Percentiles rank a stretch among this genome's conserved stretches.
Evolutionary conservation across 2,329 filamentous ascomycete genomes (phyloP).

Genomic region (Pseudogymnoascus sp.): DNA sequence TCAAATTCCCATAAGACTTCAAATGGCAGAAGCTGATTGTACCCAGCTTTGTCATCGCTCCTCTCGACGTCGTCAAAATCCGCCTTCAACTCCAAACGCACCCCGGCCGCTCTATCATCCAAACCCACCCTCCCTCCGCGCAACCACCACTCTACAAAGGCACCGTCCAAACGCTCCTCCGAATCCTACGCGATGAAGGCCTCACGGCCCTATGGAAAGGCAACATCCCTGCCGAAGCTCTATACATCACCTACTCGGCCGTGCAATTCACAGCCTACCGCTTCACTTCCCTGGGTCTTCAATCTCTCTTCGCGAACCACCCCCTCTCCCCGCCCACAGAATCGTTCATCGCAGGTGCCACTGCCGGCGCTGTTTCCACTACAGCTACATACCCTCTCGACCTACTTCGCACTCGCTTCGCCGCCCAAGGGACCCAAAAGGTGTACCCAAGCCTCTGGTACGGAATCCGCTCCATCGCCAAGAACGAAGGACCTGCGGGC

Average conservation of each 20-base stretch:
- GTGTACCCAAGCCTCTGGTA: conserved; percentile 68
- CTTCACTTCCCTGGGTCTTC: conserved; percentile 59
- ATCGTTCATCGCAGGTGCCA: conserved; percentile 76
- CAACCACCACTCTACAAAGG: conserved; percentile 58
- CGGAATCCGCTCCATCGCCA: conserved; percentile 65
- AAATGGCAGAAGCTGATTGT: conserved; percentile 13
- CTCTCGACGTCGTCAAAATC: conserved; percentile 97
- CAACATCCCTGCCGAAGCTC: conserved; percentile 87
- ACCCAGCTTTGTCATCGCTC: conserved; percentile 78
- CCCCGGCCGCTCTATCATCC: conserved; percentile 43
- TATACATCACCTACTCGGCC: conserved; percentile 87
- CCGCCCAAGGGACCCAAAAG: conserved; percentile 76
- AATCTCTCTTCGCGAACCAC: conserved; percentile 30
- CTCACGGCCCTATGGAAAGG: conserved; percentile 91
- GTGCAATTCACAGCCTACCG: conserved; percentile 88
- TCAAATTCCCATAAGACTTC: not conserved
- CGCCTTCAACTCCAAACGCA: conserved; percentile 89
- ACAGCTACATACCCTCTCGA: conserved; percentile 86
- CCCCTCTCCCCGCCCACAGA: conserved; percentile 60
- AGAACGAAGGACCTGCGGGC: conserved; percentile 66
- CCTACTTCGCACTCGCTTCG: conserved; percentile 86
- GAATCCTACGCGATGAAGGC: conserved; percentile 76
- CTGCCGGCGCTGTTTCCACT: conserved; percentile 76
- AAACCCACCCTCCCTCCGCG: conserved; percentile 60
- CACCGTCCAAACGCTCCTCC: conserved; percentile 64